Evolutionary conservation across 2,329 filamentous ascomycete genomes (phyloP), one percentile per base, ranked within the genome.

Genomic region (Aspergillus sp.): DNA sequence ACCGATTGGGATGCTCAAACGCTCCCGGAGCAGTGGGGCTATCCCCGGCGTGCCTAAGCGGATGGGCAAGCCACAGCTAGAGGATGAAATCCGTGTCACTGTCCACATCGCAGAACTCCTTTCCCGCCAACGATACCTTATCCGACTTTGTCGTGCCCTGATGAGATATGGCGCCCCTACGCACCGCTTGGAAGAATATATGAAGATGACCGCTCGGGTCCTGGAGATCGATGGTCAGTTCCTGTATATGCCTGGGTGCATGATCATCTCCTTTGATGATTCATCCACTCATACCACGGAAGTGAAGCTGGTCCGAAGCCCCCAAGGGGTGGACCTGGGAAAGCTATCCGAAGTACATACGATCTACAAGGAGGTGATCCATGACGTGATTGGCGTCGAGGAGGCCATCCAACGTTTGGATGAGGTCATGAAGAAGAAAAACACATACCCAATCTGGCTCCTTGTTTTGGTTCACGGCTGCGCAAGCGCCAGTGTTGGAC

Each of bases 111-210:
- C 82, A 16, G 82, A 84, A 56, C 92, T 88, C 19, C 80, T 96
- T 19, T 85, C 86, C 43, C 84, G 92, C 3, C 92, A 96, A 61
- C 83, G 84, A 48, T 96, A 96, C 68, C 80, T 96, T 11, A 80
- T 93, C 54, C 91, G 89, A 69, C 82, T 97, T 41, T 96, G 93
- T 66, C 84, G 86, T 41, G 90, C 90, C 1, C 76, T 97, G 51
- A 96, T 97, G 91, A 81, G 86, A 67, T 96, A 90, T 58, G 93
- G 93, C 20, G 93, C 93, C 0, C 93, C 93, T 2, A 96, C 92
- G 0, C 93, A 97, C 73, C 85, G 93, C 20, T 76, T 97, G 22
- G 93, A 97, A 72, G 78, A 96, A 67, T 96, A 96, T 70, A 87
- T 97, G 83, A 86, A 82, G 59, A 95, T 93, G 89, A 91, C 89